Evolutionary conservation across 495 filamentous ascomycete genomes (phyloP).

Genomic region (Xylona heveae): DNA sequence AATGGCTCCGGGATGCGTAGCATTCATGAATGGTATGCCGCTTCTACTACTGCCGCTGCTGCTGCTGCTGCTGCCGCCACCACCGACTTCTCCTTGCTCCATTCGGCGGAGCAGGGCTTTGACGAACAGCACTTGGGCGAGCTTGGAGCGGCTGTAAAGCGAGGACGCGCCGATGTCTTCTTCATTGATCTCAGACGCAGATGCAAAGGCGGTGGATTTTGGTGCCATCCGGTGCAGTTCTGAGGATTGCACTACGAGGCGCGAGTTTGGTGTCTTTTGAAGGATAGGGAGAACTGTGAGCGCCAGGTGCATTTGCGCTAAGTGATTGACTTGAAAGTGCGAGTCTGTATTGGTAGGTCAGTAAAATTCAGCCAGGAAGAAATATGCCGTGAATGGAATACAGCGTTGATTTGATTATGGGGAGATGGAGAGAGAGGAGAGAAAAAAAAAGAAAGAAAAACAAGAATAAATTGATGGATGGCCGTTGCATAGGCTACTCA

Average conservation of each 20-base stretch:
- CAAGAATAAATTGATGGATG: constrained; percentile 6
- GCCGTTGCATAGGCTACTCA: constrained; percentile 5
- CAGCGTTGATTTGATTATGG: not conserved
- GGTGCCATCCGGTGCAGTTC: constrained; percentile 29
- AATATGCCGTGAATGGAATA: constrained; percentile 1
- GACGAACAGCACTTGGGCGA: constrained; percentile 30
- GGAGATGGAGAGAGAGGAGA: not conserved
- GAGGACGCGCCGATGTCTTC: constrained; percentile 25
- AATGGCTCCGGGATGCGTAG: constrained; percentile 28
- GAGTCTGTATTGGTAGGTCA: constrained; percentile 13
- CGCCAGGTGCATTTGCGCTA: constrained; percentile 23
- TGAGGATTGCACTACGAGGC: constrained; percentile 30
- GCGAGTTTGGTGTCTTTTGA: constrained; percentile 17
- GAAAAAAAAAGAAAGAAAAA: not conserved
- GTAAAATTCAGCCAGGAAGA: not conserved
- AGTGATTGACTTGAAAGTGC: constrained; percentile 28
- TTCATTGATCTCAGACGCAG: constrained; percentile 30
- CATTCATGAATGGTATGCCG: constrained; percentile 23
- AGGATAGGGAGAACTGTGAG: constrained; percentile 23
- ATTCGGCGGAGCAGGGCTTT: constrained; percentile 15
- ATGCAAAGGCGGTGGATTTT: constrained; percentile 21
- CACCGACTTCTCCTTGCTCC: constrained; percentile 16
- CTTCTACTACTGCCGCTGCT: constrained; percentile 7
- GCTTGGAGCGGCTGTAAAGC: constrained; percentile 31
- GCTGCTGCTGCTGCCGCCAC: constrained; percentile 8